A percentile compares a stretch with the other conserved stretches of the same genome.
Conservation (phyloP, 2,329 filamentous ascomycete species). For the Colletotrichum lini region DNA sequence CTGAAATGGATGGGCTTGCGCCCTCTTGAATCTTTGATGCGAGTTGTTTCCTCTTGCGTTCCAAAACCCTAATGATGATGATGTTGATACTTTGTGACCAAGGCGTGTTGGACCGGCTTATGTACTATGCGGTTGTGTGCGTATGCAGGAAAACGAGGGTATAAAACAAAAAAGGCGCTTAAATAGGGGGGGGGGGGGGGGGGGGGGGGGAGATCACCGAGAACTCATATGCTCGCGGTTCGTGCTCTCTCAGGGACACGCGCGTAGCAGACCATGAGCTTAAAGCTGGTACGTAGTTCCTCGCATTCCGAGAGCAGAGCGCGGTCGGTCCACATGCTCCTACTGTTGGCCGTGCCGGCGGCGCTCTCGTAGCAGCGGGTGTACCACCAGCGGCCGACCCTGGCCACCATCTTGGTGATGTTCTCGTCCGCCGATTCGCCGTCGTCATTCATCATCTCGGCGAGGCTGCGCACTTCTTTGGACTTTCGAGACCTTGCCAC, state of each 20-base stretch:
- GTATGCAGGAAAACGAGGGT: conserved; percentile 4
- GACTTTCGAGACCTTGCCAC: conserved; percentile 45
- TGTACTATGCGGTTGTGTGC: neutral
- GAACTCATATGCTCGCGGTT: conserved; percentile 61
- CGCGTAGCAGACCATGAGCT: conserved; percentile 91
- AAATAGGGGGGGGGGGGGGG: too few species aligned
- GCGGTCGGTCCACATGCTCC: conserved; percentile 84
- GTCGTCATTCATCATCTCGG: conserved; percentile 81
- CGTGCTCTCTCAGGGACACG: conserved; percentile 78
- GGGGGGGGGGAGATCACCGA: neutral
- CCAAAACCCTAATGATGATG: conserved; percentile 4
- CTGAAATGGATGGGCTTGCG: conserved; percentile 37
- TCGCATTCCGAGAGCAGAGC: conserved; percentile 87
- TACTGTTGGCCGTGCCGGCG: conserved; percentile 62
- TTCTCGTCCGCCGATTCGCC: conserved; percentile 82
- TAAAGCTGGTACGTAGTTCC: conserved; percentile 87
- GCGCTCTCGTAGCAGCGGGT: conserved; percentile 88
- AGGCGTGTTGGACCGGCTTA: conserved; percentile 10
- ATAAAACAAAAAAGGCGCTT: neutral
- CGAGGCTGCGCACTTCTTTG: conserved; percentile 69
- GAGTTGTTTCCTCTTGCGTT: conserved; percentile 18
- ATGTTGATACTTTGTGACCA: neutral
- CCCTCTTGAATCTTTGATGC: conserved; percentile 40
- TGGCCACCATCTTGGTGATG: conserved; percentile 93
- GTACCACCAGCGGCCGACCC: conserved; percentile 97